A percentile compares a stretch with the other conserved stretches of the same genome.
These are phyloP conservation scores for Allium cepa DNA, from an alignment of 106 monocot species.

Conservation along the genomic window DNA sequence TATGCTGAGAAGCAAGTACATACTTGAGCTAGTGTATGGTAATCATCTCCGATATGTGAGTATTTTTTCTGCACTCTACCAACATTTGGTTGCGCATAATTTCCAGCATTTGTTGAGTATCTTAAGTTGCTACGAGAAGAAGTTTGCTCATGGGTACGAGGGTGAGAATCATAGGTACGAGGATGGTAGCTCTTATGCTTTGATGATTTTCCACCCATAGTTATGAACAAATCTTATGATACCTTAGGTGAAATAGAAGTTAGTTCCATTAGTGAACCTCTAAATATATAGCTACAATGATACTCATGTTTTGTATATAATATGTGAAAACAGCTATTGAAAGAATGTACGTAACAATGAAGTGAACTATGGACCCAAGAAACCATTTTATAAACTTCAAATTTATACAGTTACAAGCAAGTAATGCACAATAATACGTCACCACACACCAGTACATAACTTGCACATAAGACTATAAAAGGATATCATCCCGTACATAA, in stretches of 20 bases:
- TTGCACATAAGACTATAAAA: too few species aligned
- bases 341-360: too few species aligned
- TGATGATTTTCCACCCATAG: slow-evolving; percentile 42
- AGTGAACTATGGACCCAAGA: too few species aligned
- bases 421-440: too few species aligned
- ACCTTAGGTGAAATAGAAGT: background rate
- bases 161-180: background rate
- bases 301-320: too few species aligned
- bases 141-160: slow-evolving; percentile 5
- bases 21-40: slow-evolving; percentile 43
- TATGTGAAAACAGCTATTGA: too few species aligned
- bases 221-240: background rate
- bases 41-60: slow-evolving; percentile 45
- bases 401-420: too few species aligned
- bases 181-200: slow-evolving; percentile 5
- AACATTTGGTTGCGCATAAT: slow-evolving; percentile 16
- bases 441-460: too few species aligned
- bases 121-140: slow-evolving; percentile 14
- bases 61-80: slow-evolving; percentile 37
- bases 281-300: too few species aligned
- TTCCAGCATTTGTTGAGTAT: slow-evolving; percentile 26
- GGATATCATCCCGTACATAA: too few species aligned
- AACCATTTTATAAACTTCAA: too few species aligned
- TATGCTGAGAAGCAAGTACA: background rate
- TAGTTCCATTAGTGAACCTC: background rate